These are phyloP conservation scores for Eimeria sp. DNA, from an alignment of 169 alveolate species.

Conservation along the genomic window DNA sequence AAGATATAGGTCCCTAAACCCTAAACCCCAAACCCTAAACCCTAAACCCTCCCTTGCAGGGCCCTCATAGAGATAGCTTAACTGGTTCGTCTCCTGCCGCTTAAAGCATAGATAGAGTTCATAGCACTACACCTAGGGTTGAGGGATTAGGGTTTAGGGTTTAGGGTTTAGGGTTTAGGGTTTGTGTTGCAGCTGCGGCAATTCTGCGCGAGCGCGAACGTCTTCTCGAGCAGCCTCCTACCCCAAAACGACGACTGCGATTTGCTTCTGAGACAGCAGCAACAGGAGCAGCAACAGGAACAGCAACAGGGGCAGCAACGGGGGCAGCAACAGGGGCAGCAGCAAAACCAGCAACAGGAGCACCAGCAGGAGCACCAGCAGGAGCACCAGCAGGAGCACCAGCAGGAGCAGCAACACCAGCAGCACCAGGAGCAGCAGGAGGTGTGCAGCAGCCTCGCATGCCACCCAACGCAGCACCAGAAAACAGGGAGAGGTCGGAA, in stretches of 20 bases:
- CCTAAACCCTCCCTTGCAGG: not conserved
- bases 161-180: not conserved
- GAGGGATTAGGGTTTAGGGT: not conserved
- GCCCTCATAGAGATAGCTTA: too few species aligned
- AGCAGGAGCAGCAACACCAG: slow-evolving; percentile 2
- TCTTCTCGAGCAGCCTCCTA: not conserved
- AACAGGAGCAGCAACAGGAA: not conserved
- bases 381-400: not conserved
- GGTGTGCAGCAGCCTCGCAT: not conserved
- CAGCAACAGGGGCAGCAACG: not conserved
- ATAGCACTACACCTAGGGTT: not conserved
- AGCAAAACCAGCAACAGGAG: not conserved
- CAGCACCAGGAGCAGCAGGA: too few species aligned
- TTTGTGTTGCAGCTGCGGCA: not conserved
- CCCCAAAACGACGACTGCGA: not conserved
- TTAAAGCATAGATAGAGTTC: too few species aligned
- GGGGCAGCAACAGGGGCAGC: not conserved
- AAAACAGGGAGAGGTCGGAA: not conserved
- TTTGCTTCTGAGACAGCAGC: not conserved
- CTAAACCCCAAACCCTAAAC: slow-evolving; percentile 10
- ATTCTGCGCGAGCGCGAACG: slow-evolving; percentile 26
- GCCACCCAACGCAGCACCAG: not conserved
- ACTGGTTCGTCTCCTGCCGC: too few species aligned
- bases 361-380: slow-evolving; percentile 5
- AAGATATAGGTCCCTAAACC: not conserved